Evolutionary conservation across 371 early-diverging fungal genomes (phyloP).

Genomic region (Lichtheimia hyalospora): DNA sequence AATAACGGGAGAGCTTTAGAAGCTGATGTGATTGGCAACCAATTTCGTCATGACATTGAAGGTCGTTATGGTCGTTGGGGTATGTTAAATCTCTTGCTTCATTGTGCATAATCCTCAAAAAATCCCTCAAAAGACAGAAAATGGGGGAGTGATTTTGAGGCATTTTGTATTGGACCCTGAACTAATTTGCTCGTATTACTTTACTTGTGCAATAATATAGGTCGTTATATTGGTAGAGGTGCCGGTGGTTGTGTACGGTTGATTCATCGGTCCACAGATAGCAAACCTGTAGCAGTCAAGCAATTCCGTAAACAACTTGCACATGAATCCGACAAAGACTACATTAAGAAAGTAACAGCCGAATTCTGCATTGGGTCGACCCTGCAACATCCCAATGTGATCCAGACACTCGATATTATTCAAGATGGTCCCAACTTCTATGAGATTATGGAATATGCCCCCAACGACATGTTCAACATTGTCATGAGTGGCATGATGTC

Average conservation of each 20-base stretch:
- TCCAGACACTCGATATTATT: conserved; percentile 84
- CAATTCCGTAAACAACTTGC: conserved; percentile 73
- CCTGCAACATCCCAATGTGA: conserved; percentile 81
- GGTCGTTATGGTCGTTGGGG: conserved; percentile 35
- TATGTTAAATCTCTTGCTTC: conserved; percentile 6
- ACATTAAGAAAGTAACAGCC: conserved; percentile 79
- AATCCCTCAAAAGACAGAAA: no score
- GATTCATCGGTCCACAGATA: conserved; percentile 53
- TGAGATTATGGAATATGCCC: conserved; percentile 84
- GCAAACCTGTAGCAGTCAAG: conserved; percentile 75
- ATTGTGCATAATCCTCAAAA: not conserved
- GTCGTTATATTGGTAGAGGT: conserved; percentile 73
- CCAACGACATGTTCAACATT: conserved; percentile 76
- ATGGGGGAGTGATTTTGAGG: conserved; percentile 15
- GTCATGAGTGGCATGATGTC: conserved; percentile 71
- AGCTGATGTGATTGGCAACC: conserved; percentile 21
- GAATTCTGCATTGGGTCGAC: conserved; percentile 86
- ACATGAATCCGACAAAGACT: conserved; percentile 73
- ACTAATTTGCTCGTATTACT: conserved; percentile 1
- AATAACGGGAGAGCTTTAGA: not conserved
- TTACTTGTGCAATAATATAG: conserved; percentile 15
- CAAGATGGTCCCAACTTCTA: conserved; percentile 62
- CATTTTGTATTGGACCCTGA: conserved; percentile 7
- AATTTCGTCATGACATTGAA: conserved; percentile 29
- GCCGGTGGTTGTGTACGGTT: conserved; percentile 80